phyloP scores from a whole-genome alignment of 176 grass and related monocot genomes.

The Cenchrus americanus region DNA sequence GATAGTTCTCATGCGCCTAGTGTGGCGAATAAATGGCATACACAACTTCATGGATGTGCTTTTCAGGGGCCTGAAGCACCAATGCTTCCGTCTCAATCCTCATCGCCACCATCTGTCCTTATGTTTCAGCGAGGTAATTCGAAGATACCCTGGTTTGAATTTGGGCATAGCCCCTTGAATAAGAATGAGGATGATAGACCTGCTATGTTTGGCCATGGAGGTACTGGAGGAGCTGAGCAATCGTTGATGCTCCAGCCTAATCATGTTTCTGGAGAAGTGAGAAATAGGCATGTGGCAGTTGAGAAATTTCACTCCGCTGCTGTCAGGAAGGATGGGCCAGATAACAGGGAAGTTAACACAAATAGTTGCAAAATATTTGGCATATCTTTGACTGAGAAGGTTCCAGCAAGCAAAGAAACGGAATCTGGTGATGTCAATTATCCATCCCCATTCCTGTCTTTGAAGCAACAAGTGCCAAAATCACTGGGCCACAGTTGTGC shows the following conservation, averaged over 20 bases:
- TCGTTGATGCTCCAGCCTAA: conserved; percentile 2
- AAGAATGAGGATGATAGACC: conserved; percentile 20
- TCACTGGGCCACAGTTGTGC: conserved; percentile 59
- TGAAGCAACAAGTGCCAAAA: conserved; percentile 60
- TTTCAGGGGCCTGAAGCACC: conserved; percentile 32
- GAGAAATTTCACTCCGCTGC: conserved; percentile 31
- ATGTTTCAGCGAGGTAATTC: conserved; percentile 64
- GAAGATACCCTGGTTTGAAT: conserved; percentile 38
- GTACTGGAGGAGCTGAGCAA: conserved; percentile 27
- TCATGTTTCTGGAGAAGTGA: conserved; percentile 28
- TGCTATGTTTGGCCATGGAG: conserved; percentile 29
- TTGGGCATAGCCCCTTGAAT: conserved; percentile 28
- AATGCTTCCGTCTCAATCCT: conserved; percentile 44
- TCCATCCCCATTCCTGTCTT: conserved; percentile 39
- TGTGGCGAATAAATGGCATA: conserved; percentile 46
- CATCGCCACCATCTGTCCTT: conserved; percentile 57
- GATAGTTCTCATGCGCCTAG: conserved; percentile 40
- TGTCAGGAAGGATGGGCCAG: conserved; percentile 34
- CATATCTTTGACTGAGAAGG: conserved; percentile 62
- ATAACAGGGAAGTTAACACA: conserved; percentile 20
- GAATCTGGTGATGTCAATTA: conserved; percentile 36
- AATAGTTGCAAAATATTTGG: conserved; percentile 80
- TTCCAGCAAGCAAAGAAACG: conserved; percentile 44
- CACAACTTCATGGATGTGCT: conserved; percentile 40
- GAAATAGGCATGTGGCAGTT: not conserved